Base-by-base conservation (phyloP, 2,329 filamentous ascomycete genomes). In the Xylaria digitata region DNA sequence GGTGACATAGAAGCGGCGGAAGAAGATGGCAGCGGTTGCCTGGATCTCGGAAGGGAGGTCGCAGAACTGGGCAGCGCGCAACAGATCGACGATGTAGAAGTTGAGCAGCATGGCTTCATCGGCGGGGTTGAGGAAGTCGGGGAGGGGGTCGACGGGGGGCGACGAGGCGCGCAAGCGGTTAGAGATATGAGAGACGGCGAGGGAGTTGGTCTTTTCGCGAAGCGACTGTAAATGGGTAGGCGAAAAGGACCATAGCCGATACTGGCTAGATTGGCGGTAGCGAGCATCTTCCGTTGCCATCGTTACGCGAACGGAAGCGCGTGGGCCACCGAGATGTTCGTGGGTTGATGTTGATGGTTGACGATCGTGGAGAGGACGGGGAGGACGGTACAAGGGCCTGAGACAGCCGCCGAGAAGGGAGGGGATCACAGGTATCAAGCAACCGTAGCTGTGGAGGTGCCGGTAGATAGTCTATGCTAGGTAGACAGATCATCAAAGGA, bases 1-100 rank as follows among this genome's bases (percentile, higher is more conserved):
- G 75, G 92, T 95, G 43, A 97, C 87, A 82, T 98, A 99, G 85
- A 99, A 98, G 65, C 96, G 92, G 63, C 93, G 92, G 67, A 99
- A 86, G 78, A 96, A 97, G 76, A 96, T 89, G 68, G 95, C 92
- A 3, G 93, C 93, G 6, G 94, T 97, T 30, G 91, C 89, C 72
- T 85, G 82, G 65, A 85, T 84, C 63, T 85, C 83, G 70, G 83
- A 84, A 6, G 82, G 81, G 48, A 85, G 73, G 40, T 85, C 80
- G 72, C 82, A 85, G 72, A 87, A 87, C 59, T 84, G 81, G 21
- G 84, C 86, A 2, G 86, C 86, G 42, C 85, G 84, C 49, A 89
- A 81, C 2, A 88, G 83, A 74, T 89, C 85, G 57, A 85, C 81
- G 3, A 85, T 87, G 72, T 94, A 97, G 79, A 92, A 94, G 63